These are phyloP conservation scores for Diospyros kaki DNA, from an alignment of 148 eudicot genomes.

Conservation along the genomic window DNA sequence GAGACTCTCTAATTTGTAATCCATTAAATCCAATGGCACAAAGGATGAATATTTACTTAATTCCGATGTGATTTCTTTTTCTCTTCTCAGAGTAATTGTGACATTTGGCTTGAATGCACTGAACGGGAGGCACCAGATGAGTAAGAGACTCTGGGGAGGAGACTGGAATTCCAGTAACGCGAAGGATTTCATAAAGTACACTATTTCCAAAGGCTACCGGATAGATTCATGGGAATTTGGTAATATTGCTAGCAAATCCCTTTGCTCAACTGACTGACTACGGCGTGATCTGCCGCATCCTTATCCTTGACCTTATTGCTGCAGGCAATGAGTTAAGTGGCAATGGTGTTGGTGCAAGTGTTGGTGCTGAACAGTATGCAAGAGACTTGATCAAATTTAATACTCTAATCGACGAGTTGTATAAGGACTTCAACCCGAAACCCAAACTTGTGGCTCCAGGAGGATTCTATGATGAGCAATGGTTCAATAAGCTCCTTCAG, in stretches of 20 bases:
- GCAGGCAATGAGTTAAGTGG: constrained; percentile 93
- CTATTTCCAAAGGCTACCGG: constrained; percentile 77
- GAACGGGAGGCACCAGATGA: constrained; percentile 49
- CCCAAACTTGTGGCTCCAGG: constrained; percentile 81
- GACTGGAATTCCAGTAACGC: constrained; percentile 79
- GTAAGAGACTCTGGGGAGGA: constrained; percentile 48
- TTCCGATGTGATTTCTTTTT: not conserved
- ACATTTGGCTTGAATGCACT: constrained; percentile 94
- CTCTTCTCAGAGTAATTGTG: constrained; percentile 46
- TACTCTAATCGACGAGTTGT: constrained; percentile 44
- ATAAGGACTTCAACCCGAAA: constrained; percentile 35
- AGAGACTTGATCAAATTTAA: constrained; percentile 60
- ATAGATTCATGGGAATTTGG: constrained; percentile 98
- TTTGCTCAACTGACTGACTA: not conserved
- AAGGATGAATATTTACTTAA: constrained; percentile 4
- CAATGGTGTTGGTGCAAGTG: constrained; percentile 69
- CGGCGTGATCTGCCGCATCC: not conserved
- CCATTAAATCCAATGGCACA: not conserved
- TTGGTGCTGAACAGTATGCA: constrained; percentile 65
- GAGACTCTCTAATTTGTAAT: not conserved
- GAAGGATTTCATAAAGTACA: constrained; percentile 65
- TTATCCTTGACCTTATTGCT: constrained; percentile 9
- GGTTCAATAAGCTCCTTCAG: constrained; percentile 71
- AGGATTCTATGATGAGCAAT: constrained; percentile 69
- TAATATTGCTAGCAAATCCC: constrained; percentile 10